A percentile compares a stretch with the other conserved stretches of the same genome.
phyloP scores from a whole-genome alignment of 176 grass and related monocot genomes.

The Thinopyrum elongatum region DNA sequence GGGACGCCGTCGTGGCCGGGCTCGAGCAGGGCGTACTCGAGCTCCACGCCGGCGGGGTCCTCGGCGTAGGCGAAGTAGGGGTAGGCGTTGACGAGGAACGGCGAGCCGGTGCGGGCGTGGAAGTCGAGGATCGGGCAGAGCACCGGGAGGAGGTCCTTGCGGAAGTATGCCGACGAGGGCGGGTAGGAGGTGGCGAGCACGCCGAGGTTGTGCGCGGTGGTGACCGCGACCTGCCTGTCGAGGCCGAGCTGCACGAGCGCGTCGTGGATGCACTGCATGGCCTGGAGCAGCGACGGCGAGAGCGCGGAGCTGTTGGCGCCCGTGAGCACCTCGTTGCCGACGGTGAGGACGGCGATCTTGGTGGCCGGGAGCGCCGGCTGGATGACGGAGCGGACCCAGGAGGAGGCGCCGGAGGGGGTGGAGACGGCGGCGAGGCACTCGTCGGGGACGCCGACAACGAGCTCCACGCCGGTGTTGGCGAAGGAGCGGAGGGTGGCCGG shows the following conservation, averaged over 20 bases:
- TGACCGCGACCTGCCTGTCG: slow-evolving; percentile 47
- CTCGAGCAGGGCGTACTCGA: slow-evolving; percentile 61
- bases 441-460: slow-evolving; percentile 61
- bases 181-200: slow-evolving; percentile 69
- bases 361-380: slow-evolving; percentile 56
- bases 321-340: slow-evolving; percentile 82
- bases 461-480: slow-evolving; percentile 79
- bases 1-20: slow-evolving; percentile 32
- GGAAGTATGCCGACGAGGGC: slow-evolving; percentile 54
- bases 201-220: slow-evolving; percentile 64
- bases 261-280: slow-evolving; percentile 69
- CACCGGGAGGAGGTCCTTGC: slow-evolving; percentile 48
- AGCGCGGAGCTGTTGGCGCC: slow-evolving; percentile 44
- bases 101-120: slow-evolving; percentile 54
- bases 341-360: slow-evolving; percentile 57
- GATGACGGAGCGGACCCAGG: slow-evolving; percentile 51
- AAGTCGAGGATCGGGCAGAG: slow-evolving; percentile 72
- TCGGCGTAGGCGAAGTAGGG: slow-evolving; percentile 74
- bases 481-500: slow-evolving; percentile 50
- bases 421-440: slow-evolving; percentile 41
- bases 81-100: slow-evolving; percentile 85
- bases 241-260: slow-evolving; percentile 49
- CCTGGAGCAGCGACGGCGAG: slow-evolving; percentile 44
- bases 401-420: slow-evolving; percentile 35
- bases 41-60: slow-evolving; percentile 49